Evolutionary conservation across 352 stramenopile species (phyloP).

Genomic region (Globisporangium recalcitrans): DNA sequence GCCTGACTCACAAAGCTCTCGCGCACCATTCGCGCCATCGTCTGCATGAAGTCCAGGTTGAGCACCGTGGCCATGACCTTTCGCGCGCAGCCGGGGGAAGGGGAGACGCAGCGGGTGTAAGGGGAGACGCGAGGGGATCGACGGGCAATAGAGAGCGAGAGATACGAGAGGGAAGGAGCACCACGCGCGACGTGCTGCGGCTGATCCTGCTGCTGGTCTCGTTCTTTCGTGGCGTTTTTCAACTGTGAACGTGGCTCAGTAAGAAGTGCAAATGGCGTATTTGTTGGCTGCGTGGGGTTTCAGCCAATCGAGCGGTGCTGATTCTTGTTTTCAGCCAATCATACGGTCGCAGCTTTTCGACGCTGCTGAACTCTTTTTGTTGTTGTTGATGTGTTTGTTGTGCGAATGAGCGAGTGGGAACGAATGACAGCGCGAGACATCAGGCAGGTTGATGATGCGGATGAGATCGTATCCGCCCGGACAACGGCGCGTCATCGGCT

Average conservation of each 20-base stretch:
- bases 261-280: not conserved
- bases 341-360: not conserved
- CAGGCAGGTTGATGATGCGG: not conserved
- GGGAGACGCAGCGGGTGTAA: not conserved
- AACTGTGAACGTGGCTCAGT: not conserved
- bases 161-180: not conserved
- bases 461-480: no score
- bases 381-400: not conserved
- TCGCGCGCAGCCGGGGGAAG: not conserved
- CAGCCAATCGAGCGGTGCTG: slow-evolving; percentile 11
- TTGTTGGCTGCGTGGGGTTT: slow-evolving; percentile 1
- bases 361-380: not conserved
- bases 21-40: slow-evolving; percentile 50
- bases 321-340: not conserved
- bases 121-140: not conserved
- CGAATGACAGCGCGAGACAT: not conserved
- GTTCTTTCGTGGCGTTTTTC: not conserved
- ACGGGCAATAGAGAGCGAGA: not conserved
- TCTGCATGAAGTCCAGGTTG: slow-evolving; percentile 60
- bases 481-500: not conserved
- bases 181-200: not conserved
- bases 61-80: slow-evolving; percentile 45
- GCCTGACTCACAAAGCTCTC: slow-evolving; percentile 64
- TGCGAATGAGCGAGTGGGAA: not conserved
- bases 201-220: not conserved